Evolutionary conservation across 2,329 filamentous ascomycete genomes (phyloP).

Genomic region (Penicillium sp.): DNA sequence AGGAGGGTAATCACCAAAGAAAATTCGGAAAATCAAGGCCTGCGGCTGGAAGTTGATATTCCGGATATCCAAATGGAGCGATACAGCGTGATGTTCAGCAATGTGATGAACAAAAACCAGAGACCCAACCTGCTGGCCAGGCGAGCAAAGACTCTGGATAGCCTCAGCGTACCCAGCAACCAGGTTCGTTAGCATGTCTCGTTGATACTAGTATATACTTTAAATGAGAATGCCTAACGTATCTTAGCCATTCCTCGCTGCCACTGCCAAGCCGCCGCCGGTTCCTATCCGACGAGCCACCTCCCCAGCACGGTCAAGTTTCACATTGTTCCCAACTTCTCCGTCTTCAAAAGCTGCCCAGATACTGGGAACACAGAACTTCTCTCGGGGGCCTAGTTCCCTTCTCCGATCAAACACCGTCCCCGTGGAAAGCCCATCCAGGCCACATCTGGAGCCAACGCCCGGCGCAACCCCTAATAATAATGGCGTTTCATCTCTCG

Average conservation of each 20-base stretch:
- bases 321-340: conserved; percentile 40
- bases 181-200: conserved; percentile 30
- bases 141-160: conserved; percentile 42
- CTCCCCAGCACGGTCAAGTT: conserved; percentile 37
- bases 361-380: conserved; percentile 29
- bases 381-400: conserved; percentile 29
- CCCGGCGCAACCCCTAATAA: conserved; percentile 4
- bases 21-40: conserved; percentile 16
- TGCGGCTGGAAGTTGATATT: conserved; percentile 72
- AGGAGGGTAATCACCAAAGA: conserved; percentile 4
- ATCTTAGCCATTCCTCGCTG: conserved; percentile 13
- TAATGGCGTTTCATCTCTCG: conserved; percentile 11
- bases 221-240: background rate
- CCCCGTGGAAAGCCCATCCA: conserved; percentile 17
- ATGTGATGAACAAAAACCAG: conserved; percentile 57
- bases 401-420: conserved; percentile 25
- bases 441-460: conserved; percentile 8
- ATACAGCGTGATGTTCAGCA: conserved; percentile 91
- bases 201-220: background rate
- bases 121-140: conserved; percentile 33
- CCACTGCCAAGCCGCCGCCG: conserved; percentile 11
- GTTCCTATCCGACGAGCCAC: conserved; percentile 35
- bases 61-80: conserved; percentile 78
- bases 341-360: conserved; percentile 33
- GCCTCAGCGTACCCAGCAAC: conserved; percentile 54